A percentile compares a stretch with the other conserved stretches of the same genome.
phyloP scores from a whole-genome alignment of 1,284 basidiomycete species.

The Trichosporon ovoides region DNA sequence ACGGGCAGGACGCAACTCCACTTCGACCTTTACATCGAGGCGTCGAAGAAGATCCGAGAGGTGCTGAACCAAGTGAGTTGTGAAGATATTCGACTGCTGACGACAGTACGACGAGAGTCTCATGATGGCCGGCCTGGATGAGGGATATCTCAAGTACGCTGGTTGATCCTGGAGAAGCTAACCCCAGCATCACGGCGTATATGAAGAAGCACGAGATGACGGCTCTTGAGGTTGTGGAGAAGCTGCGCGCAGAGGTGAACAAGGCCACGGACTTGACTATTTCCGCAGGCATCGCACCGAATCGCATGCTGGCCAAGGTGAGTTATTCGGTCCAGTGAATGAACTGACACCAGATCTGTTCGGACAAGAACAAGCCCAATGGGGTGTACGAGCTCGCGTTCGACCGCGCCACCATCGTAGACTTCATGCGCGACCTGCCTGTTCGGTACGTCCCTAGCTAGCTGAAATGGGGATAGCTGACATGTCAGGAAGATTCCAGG shows the following conservation, averaged over 20 bases:
- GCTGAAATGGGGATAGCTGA: neutral
- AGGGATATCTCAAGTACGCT: slow-evolving; percentile 77
- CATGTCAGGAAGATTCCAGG: slow-evolving; percentile 61
- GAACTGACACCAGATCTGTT: slow-evolving; percentile 65
- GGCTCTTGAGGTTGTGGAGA: slow-evolving; percentile 67
- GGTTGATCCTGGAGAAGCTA: neutral
- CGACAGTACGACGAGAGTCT: slow-evolving; percentile 73
- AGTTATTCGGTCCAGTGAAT: slow-evolving; percentile 15
- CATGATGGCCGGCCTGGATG: slow-evolving; percentile 74
- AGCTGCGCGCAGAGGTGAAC: slow-evolving; percentile 67
- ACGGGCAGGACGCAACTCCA: slow-evolving; percentile 42
- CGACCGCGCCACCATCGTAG: slow-evolving; percentile 59
- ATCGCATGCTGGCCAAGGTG: slow-evolving; percentile 70
- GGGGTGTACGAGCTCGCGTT: slow-evolving; percentile 77
- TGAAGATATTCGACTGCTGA: neutral
- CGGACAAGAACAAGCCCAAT: slow-evolving; percentile 94
- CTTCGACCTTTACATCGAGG: slow-evolving; percentile 63
- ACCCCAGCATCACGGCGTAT: slow-evolving; percentile 54
- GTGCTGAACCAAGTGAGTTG: slow-evolving; percentile 33
- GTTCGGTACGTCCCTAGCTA: slow-evolving; percentile 39
- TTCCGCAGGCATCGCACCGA: slow-evolving; percentile 87
- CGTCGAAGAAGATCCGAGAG: slow-evolving; percentile 54
- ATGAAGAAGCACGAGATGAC: slow-evolving; percentile 62
- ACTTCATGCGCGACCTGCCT: slow-evolving; percentile 55
- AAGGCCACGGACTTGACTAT: slow-evolving; percentile 78